These are phyloP conservation scores for Scenedesmus sp. DNA, from an alignment of 163 green algal species.

Conservation along the genomic window DNA sequence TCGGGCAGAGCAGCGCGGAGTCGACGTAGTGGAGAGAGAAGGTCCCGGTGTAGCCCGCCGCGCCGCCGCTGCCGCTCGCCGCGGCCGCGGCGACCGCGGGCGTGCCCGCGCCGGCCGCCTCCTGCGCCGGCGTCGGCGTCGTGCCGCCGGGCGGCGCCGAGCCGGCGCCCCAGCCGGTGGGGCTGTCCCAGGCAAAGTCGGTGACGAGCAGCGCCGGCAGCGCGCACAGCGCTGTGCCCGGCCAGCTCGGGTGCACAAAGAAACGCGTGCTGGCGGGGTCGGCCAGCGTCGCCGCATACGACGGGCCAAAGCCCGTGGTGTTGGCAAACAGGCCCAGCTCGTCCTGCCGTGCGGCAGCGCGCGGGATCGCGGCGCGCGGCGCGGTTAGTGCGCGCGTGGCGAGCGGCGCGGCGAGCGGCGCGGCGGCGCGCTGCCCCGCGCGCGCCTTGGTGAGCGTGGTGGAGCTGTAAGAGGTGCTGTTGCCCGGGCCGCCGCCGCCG, in stretches of 20 bases:
- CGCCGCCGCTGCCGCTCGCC: no score
- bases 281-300: constrained; percentile 19
- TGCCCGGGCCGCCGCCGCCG: no score
- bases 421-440: no score
- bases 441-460: background rate
- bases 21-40: constrained; percentile 7
- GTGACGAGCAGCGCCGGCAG: background rate
- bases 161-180: constrained; percentile 10
- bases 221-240: background rate
- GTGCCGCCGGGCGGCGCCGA: no score
- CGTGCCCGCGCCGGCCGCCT: background rate
- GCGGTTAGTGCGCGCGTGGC: no score
- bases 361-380: no score
- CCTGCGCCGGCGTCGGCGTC: background rate
- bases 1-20: background rate
- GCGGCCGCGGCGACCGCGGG: no score
- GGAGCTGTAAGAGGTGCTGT: no score
- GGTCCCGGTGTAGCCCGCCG: constrained; percentile 11
- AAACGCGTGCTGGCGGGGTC: background rate
- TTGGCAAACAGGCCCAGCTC: background rate
- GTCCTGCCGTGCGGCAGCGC: no score
- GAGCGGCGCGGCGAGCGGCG: no score
- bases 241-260: constrained; percentile 29
- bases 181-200: constrained; percentile 7
- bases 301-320: constrained; percentile 22